Evolutionary conservation across 2,329 filamentous ascomycete species (phyloP).

Genomic region (Pleoardoris graminearum): DNA sequence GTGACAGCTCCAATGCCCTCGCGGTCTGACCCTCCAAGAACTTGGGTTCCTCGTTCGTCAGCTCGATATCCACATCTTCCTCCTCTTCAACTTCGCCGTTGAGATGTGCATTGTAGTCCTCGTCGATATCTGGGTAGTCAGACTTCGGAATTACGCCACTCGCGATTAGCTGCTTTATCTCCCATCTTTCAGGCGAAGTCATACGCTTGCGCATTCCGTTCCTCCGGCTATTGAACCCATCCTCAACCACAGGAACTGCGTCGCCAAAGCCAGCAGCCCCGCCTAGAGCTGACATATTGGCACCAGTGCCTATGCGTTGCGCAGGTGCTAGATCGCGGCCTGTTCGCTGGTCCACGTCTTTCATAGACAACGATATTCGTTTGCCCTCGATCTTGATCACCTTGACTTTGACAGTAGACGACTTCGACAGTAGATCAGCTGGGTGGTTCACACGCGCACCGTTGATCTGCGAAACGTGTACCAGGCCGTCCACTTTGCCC

Average conservation of each 20-base stretch:
- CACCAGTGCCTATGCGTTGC: slow-evolving; percentile 78
- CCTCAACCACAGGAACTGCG: slow-evolving; percentile 66
- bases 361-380: slow-evolving; percentile 90
- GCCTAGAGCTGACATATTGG: slow-evolving; percentile 83
- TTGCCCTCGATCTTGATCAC: slow-evolving; percentile 82
- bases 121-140: slow-evolving; percentile 92
- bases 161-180: slow-evolving; percentile 93
- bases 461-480: slow-evolving; percentile 88
- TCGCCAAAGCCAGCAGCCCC: slow-evolving; percentile 56
- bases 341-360: slow-evolving; percentile 89
- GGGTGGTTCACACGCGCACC: slow-evolving; percentile 89
- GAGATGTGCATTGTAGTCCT: slow-evolving; percentile 87
- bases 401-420: slow-evolving; percentile 90
- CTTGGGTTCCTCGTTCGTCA: slow-evolving; percentile 92
- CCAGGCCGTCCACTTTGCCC: slow-evolving; percentile 88
- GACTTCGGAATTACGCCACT: slow-evolving; percentile 91
- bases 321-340: slow-evolving; percentile 83
- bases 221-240: slow-evolving; percentile 52
- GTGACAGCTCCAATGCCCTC: slow-evolving; percentile 90
- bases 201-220: slow-evolving; percentile 78
- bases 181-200: slow-evolving; percentile 96
- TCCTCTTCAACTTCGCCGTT: slow-evolving; percentile 92
- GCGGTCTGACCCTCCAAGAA: slow-evolving; percentile 97
- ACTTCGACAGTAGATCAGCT: slow-evolving; percentile 78
- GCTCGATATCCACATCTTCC: slow-evolving; percentile 96